A percentile compares a stretch with the other conserved stretches of the same genome.
phyloP scores from a whole-genome alignment of 129 eudicot genomes.

The Artemisia annua region DNA sequence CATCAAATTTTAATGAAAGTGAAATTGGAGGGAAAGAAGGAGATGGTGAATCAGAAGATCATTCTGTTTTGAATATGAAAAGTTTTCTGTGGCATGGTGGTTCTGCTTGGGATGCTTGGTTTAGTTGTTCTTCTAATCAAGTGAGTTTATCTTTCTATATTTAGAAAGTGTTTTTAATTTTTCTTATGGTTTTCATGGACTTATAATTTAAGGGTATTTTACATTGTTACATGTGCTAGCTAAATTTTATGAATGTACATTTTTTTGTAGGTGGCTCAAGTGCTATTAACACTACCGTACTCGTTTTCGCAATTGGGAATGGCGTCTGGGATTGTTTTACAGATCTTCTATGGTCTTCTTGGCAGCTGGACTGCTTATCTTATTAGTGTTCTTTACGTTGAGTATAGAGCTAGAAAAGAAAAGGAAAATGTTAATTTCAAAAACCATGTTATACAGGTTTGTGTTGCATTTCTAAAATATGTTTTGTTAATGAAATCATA shows the following conservation, averaged over 20 bases:
- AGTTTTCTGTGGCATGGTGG: conserved; percentile 94
- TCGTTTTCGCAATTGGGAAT: conserved; percentile 89
- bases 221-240: too few relatives aligned
- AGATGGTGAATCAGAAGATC: conserved; percentile 41
- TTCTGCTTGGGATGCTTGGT: conserved; percentile 98
- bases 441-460: conserved; percentile 97
- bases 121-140: conserved; percentile 97
- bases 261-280: conserved; percentile 90
- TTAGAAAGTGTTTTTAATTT: too few relatives aligned
- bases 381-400: conserved; percentile 89
- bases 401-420: conserved; percentile 80
- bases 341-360: conserved; percentile 76
- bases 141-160: conserved; percentile 31
- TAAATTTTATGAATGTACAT: background rate
- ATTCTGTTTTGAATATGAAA: conserved; percentile 46
- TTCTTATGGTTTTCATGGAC: too few relatives aligned
- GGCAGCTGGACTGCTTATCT: conserved; percentile 99
- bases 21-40: conserved; percentile 37
- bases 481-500: background rate
- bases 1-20: conserved; percentile 44
- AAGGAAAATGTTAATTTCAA: conserved; percentile 93
- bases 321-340: conserved; percentile 79
- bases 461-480: background rate
- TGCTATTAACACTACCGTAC: conserved; percentile 85
- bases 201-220: too few relatives aligned